These are phyloP conservation scores for Yueomyces sp. DNA, from an alignment of 805 yeast species.

Conservation along the genomic window DNA sequence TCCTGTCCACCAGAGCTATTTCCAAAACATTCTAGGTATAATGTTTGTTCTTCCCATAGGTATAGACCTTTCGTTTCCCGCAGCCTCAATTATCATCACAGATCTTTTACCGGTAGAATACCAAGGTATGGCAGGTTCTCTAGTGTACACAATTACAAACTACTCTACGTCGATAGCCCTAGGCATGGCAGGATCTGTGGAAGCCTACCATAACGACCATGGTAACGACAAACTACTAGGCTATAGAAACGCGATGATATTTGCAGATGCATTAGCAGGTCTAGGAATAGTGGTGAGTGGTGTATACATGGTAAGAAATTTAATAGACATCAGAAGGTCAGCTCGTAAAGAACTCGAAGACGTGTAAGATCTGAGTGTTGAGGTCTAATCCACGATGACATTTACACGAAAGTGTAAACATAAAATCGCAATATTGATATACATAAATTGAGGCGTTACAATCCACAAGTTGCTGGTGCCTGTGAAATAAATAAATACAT, in stretches of 20 bases:
- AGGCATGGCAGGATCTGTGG: conserved; percentile 61
- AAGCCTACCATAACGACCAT: conserved; percentile 26
- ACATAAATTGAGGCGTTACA: too few relatives aligned
- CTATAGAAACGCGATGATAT: conserved; percentile 43
- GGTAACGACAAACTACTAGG: conserved; percentile 26
- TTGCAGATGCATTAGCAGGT: conserved; percentile 45
- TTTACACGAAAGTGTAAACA: too few relatives aligned
- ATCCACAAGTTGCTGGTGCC: too few relatives aligned
- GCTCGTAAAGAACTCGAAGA: too few relatives aligned
- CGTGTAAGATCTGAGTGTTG: too few relatives aligned
- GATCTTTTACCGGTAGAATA: conserved; percentile 45
- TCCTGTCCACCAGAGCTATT: conserved; percentile 49
- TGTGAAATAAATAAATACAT: too few relatives aligned
- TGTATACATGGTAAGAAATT: conserved; percentile 2
- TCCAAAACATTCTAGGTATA: conserved; percentile 42
- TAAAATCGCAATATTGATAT: too few relatives aligned
- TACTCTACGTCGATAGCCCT: conserved; percentile 60
- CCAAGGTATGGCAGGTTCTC: conserved; percentile 71
- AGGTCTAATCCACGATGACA: too few relatives aligned
- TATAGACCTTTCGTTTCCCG: conserved; percentile 70
- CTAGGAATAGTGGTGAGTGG: conserved; percentile 9
- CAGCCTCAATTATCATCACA: conserved; percentile 51
- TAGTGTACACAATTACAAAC: conserved; percentile 57
- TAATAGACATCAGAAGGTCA: neutral
- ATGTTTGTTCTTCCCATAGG: conserved; percentile 51